Base-by-base conservation (phyloP, 805 yeast species). In the Blastobotrys peoriensis region DNA sequence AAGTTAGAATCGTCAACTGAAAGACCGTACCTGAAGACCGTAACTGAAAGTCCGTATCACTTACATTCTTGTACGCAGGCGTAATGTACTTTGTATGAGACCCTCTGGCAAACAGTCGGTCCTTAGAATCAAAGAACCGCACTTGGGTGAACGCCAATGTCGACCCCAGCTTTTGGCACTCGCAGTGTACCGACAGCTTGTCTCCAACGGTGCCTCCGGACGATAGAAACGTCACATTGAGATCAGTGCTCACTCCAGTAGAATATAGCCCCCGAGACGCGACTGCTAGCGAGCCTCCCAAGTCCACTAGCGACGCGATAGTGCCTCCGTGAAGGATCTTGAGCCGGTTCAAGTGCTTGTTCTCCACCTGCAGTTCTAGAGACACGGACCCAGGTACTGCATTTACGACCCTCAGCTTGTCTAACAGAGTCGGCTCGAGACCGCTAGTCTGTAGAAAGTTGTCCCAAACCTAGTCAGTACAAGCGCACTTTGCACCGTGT, bases 161-260 rank as follows among this genome's bases (percentile, higher is more conserved):
- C 17, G 66, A 51, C 18, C 74, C 74, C 25, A 69, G 52, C 40
- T 57, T 55, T 41, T 66, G 61, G 46, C 66, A 57, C 19, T 41
- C 44, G 45, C 33, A n/a, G 25, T 30, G 18, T 13, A 25, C 13
- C 30, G 10, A 25, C 10, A 8, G 30, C 8, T 49, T 15, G 36
- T 40, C 41, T 21, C 48, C 65, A 6, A 59, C 51, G 47, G 53
- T 58, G 20, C 74, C 74, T 0, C 70, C 71, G 4, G 68, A 48
- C 6, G 65, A 41, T 22, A 69, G 45, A 45, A 61, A 69, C 3
- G 73, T 65, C 10, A 66, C 63, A 33, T 63, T 59, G 41, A 69
- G 49, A 43, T 69, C 74, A 1, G 70, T 70, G 16, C 70, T 58
- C 25, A 69, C 74, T 4, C 74, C 74, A 1, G 74, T 70, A 48